Conservation (phyloP, 2,329 filamentous ascomycete genomes). For the Arthrobotrys iridis region DNA sequence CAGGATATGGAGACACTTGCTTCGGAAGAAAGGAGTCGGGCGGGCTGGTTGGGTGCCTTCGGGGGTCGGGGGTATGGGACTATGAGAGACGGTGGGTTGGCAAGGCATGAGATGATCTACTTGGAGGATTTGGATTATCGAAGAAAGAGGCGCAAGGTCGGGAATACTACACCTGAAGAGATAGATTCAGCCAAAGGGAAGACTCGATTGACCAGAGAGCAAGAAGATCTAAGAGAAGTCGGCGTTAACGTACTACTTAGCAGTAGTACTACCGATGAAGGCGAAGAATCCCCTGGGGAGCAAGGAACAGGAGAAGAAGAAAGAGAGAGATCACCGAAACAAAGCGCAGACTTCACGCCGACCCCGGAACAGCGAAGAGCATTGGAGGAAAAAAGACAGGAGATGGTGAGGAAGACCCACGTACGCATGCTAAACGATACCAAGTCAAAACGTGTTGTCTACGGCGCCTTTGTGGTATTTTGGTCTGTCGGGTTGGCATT, state of each 20-base stretch:
- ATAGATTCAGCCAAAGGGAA: background rate
- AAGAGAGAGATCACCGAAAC: background rate
- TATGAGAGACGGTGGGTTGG: background rate
- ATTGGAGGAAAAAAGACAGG: background rate
- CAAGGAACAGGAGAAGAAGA: background rate
- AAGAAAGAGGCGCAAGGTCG: background rate
- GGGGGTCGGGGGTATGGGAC: background rate
- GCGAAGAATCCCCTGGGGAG: background rate
- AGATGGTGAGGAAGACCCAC: constrained; percentile 27
- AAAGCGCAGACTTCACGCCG: background rate
- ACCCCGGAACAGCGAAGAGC: background rate
- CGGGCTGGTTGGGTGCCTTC: too few species aligned
- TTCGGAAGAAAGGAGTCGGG: background rate
- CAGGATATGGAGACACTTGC: background rate
- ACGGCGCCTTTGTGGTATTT: constrained; percentile 15
- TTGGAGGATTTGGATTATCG: constrained; percentile 43
- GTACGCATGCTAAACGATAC: constrained; percentile 41
- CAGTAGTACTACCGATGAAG: too few species aligned
- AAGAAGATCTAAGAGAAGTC: background rate
- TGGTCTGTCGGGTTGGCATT: constrained; percentile 12
- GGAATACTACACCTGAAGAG: constrained; percentile 33
- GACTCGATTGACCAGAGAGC: background rate
- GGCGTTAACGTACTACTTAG: background rate
- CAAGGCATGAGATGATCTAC: background rate
- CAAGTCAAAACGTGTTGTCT: constrained; percentile 28